A percentile compares a stretch with the other conserved stretches of the same genome.
Evolutionary conservation across 176 grass and related monocot species (phyloP).

Genomic region (Oryza punctata): DNA sequence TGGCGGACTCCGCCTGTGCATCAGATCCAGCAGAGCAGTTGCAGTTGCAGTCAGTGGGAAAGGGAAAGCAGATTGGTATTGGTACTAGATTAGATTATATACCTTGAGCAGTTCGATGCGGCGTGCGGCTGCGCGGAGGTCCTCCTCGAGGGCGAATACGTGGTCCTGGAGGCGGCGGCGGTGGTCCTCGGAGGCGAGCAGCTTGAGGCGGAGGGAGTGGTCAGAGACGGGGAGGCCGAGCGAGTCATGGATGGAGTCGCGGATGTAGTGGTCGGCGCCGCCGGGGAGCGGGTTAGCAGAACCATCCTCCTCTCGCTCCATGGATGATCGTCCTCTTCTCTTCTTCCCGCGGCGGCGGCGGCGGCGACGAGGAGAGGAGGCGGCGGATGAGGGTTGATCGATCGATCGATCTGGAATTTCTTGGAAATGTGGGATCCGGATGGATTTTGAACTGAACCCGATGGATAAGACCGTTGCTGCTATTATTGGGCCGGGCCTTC

Average conservation of each 20-base stretch:
- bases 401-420: not conserved
- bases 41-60: not conserved
- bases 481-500: not conserved
- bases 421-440: not conserved
- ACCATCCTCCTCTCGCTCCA: not conserved
- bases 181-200: conserved; percentile 72
- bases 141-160: conserved; percentile 75
- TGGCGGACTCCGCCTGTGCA: conserved; percentile 60
- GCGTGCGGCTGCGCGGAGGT: conserved; percentile 55
- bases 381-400: not conserved
- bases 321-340: not conserved
- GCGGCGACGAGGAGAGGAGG: not conserved
- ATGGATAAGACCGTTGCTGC: not conserved
- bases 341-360: not conserved
- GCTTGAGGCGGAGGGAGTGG: conserved; percentile 66
- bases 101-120: conserved; percentile 54
- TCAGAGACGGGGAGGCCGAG: conserved; percentile 77
- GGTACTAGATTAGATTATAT: too few species aligned
- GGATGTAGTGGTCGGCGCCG: conserved; percentile 63
- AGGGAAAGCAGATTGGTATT: too few species aligned
- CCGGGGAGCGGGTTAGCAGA: conserved; percentile 24
- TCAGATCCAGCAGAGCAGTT: not conserved
- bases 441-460: conserved; percentile 6
- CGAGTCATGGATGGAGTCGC: conserved; percentile 71
- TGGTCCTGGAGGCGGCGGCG: conserved; percentile 81